A percentile compares a stretch with the other conserved stretches of the same genome.
Conservation (phyloP, 768 basidiomycete genomes). For the Pisolithus sp. region DNA sequence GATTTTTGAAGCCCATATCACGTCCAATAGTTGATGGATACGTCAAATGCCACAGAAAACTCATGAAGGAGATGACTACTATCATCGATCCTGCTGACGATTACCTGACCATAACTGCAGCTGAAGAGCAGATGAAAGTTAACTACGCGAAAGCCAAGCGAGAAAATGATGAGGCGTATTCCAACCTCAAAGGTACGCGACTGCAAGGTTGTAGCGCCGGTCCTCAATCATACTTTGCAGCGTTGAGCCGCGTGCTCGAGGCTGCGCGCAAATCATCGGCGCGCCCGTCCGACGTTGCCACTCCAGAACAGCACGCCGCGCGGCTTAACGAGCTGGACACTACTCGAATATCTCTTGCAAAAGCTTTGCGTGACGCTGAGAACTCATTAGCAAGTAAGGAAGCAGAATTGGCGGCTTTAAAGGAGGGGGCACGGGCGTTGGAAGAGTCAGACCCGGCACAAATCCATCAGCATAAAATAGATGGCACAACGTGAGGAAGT, state of each 20-base stretch:
- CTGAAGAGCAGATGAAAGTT: slow-evolving; percentile 61
- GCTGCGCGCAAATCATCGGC: slow-evolving; percentile 65
- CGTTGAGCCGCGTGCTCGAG: slow-evolving; percentile 57
- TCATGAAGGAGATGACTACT: slow-evolving; percentile 61
- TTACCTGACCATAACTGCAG: slow-evolving; percentile 65
- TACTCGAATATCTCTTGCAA: slow-evolving; percentile 57
- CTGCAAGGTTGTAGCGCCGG: background rate
- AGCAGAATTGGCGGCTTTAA: slow-evolving; percentile 60
- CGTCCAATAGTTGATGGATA: too few relatives aligned
- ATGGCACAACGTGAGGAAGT: slow-evolving; percentile 51
- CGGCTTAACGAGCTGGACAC: slow-evolving; percentile 61
- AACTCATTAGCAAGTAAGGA: slow-evolving; percentile 59
- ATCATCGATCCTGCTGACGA: slow-evolving; percentile 79
- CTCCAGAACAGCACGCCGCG: slow-evolving; percentile 53
- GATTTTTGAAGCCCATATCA: too few relatives aligned
- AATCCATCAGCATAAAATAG: slow-evolving; percentile 65
- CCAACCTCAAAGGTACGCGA: slow-evolving; percentile 53
- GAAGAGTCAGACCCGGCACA: slow-evolving; percentile 68
- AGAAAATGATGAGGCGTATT: slow-evolving; percentile 62
- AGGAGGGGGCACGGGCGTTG: slow-evolving; percentile 52
- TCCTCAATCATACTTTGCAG: slow-evolving; percentile 28
- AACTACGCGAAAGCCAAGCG: slow-evolving; percentile 55
- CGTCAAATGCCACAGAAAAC: slow-evolving; percentile 39
- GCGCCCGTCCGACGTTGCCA: slow-evolving; percentile 64
- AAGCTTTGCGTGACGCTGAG: slow-evolving; percentile 71